Conservation (phyloP, 2,329 filamentous ascomycete genomes). For the Cladosporium sp. region DNA sequence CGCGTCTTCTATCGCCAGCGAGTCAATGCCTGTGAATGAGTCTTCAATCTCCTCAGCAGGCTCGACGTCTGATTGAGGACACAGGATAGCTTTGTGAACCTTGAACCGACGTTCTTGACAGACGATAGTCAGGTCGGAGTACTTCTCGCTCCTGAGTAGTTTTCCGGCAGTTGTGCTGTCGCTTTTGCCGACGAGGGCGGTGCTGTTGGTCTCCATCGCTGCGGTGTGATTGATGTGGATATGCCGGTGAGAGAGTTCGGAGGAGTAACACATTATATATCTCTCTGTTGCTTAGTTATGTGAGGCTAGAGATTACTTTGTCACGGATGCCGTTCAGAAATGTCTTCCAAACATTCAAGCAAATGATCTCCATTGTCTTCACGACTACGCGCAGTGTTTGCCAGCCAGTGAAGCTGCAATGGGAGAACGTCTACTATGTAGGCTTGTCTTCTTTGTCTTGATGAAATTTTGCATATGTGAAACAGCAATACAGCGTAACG, state of each 20-base stretch:
- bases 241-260: neutral
- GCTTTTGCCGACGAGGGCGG: neutral
- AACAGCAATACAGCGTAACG: neutral
- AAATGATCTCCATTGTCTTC: neutral
- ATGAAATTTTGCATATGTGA: neutral
- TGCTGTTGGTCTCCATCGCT: neutral
- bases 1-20: neutral
- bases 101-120: conserved; percentile 21
- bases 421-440: neutral
- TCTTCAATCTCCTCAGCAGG: neutral
- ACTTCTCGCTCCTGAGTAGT: neutral
- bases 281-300: neutral
- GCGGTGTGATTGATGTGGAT: neutral
- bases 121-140: conserved; percentile 22
- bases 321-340: neutral
- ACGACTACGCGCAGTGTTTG: neutral
- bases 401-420: neutral
- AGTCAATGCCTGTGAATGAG: neutral
- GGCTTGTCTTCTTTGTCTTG: neutral
- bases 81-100: conserved; percentile 25
- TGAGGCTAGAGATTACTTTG: neutral
- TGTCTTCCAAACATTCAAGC: neutral
- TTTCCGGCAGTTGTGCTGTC: neutral
- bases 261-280: neutral
- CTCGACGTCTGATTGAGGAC: conserved; percentile 17